A percentile compares a stretch with the other conserved stretches of the same genome.
Evolutionary conservation across 108 stramenopile species (phyloP).

Genomic region (Halocafeteria seosinensis): DNA sequence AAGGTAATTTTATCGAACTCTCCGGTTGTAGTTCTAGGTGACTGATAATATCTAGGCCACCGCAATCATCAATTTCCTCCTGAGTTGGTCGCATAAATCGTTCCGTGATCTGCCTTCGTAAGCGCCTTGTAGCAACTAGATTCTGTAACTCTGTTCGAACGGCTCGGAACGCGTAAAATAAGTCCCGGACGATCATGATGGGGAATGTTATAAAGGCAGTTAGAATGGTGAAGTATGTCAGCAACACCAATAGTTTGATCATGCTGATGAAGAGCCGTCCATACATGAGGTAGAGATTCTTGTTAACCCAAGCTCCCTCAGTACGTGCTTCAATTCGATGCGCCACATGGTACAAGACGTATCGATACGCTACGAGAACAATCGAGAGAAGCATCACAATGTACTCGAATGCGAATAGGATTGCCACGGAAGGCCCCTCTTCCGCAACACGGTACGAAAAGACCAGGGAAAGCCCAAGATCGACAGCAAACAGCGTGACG

Average conservation of each 20-base stretch:
- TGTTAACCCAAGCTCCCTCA: constrained; percentile 26
- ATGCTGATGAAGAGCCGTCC: constrained; percentile 75
- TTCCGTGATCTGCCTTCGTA: background rate
- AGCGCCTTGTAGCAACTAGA: background rate
- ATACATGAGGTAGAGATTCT: constrained; percentile 43
- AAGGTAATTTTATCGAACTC: background rate
- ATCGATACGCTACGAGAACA: constrained; percentile 26
- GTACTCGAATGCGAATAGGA: constrained; percentile 80
- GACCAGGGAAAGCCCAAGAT: constrained; percentile 36
- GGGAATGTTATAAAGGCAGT: constrained; percentile 82
- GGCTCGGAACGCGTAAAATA: constrained; percentile 57
- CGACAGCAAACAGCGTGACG: constrained; percentile 40
- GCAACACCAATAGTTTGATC: constrained; percentile 73
- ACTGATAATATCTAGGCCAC: background rate
- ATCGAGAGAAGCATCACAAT: constrained; percentile 62
- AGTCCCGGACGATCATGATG: constrained; percentile 80
- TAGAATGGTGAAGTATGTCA: constrained; percentile 77
- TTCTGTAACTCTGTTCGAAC: constrained; percentile 24
- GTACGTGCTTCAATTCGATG: constrained; percentile 22
- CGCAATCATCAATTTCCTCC: background rate
- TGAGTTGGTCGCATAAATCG: background rate
- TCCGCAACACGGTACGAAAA: constrained; percentile 38
- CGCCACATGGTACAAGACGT: constrained; percentile 42
- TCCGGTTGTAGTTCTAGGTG: background rate
- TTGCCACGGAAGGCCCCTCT: constrained; percentile 56